phyloP scores from a whole-genome alignment of 2,329 filamentous ascomycete genomes.

The Trichophyton equinum region DNA sequence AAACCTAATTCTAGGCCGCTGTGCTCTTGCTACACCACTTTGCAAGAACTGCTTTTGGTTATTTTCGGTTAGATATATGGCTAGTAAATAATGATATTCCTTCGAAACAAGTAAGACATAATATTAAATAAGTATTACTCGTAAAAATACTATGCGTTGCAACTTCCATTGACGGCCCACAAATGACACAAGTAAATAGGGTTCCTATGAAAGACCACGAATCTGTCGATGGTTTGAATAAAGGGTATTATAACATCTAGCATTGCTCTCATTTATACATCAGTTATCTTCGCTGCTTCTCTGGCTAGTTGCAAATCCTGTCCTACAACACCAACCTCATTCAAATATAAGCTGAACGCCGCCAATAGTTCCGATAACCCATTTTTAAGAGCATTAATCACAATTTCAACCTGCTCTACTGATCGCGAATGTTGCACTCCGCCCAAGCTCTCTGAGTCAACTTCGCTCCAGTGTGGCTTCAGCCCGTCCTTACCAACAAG shows the following conservation, averaged over 20 bases:
- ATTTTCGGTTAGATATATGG: no score
- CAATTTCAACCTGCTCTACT: conserved; percentile 54
- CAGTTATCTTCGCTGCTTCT: conserved; percentile 39
- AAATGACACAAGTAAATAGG: not conserved
- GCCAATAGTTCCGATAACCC: conserved; percentile 54
- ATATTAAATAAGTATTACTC: no score
- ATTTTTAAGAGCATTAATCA: conserved; percentile 52
- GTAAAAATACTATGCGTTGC: no score
- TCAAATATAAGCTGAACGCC: conserved; percentile 62
- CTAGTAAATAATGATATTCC: no score
- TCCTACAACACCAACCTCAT: conserved; percentile 55
- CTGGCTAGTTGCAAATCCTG: conserved; percentile 62
- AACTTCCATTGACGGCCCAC: not conserved
- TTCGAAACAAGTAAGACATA: no score
- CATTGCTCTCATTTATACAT: not conserved
- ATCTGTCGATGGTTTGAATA: not conserved
- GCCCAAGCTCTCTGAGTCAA: conserved; percentile 36
- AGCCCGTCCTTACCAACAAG: conserved; percentile 42
- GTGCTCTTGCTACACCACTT: not conserved
- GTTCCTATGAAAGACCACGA: not conserved
- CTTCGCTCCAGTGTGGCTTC: conserved; percentile 67
- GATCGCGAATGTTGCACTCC: conserved; percentile 26
- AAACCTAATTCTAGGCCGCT: not conserved
- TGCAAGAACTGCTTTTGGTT: not conserved
- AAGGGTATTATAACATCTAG: not conserved